These are phyloP conservation scores for Phlebiopsis gigantea DNA, from an alignment of 768 basidiomycete species.

Conservation along the genomic window DNA sequence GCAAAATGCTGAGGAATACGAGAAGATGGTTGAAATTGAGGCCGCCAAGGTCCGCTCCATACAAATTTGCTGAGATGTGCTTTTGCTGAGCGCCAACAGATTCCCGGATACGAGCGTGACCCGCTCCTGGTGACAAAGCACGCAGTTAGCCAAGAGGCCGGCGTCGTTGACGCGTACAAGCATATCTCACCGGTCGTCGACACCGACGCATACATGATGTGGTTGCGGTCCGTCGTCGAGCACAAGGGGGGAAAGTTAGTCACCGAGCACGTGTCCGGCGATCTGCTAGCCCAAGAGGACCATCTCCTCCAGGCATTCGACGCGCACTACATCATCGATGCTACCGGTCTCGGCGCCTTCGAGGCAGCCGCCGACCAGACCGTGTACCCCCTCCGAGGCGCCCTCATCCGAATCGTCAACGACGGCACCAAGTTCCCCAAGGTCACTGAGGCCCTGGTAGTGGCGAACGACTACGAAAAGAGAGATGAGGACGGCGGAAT, in stretches of 20 bases:
- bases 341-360: conserved; percentile 28
- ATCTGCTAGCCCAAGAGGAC: conserved; percentile 24
- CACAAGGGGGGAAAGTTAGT: conserved; percentile 27
- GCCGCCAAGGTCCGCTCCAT: background rate
- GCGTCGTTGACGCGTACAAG: conserved; percentile 32
- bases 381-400: conserved; percentile 34
- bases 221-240: conserved; percentile 24
- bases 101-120: conserved; percentile 22
- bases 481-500: conserved; percentile 27
- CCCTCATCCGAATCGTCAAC: conserved; percentile 26
- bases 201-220: conserved; percentile 32
- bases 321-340: conserved; percentile 31
- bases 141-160: conserved; percentile 24
- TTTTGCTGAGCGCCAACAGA: conserved; percentile 7
- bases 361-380: conserved; percentile 29
- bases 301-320: conserved; percentile 22
- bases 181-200: conserved; percentile 31
- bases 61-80: background rate
- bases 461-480: conserved; percentile 27
- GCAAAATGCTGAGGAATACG: conserved; percentile 24
- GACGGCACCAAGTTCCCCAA: conserved; percentile 32
- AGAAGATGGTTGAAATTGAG: conserved; percentile 25
- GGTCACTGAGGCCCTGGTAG: conserved; percentile 29
- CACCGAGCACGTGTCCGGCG: conserved; percentile 27
- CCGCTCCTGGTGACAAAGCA: conserved; percentile 22